phyloP scores from a whole-genome alignment of 371 early-diverging fungal genomes.

The Saksenaea vasiformis region DNA sequence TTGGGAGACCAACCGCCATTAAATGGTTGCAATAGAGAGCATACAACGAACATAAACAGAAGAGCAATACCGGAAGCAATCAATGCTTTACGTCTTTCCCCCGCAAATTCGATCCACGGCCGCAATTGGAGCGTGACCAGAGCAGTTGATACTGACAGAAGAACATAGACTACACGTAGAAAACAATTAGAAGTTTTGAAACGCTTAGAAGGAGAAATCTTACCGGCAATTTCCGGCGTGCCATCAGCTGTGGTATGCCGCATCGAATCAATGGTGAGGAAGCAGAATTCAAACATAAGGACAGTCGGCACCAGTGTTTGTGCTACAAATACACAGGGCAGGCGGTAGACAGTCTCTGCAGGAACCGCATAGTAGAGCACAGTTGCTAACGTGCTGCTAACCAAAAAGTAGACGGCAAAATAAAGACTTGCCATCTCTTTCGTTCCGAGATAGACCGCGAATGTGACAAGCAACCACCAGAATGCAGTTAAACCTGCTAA shows the following conservation, averaged over 20 bases:
- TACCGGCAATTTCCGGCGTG: conserved; percentile 58
- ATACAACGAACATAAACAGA: conserved; percentile 11
- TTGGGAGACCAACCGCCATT: conserved; percentile 44
- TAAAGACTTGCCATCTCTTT: conserved; percentile 43
- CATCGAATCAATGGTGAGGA: conserved; percentile 55
- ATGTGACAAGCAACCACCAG: conserved; percentile 49
- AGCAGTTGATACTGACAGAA: conserved; percentile 21
- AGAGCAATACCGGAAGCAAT: background rate
- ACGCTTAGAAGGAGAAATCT: background rate
- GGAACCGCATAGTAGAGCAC: conserved; percentile 32
- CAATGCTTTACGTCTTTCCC: conserved; percentile 9
- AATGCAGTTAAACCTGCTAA: conserved; percentile 47
- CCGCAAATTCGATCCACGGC: conserved; percentile 37
- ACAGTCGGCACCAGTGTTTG: conserved; percentile 46
- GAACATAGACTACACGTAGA: conserved; percentile 33
- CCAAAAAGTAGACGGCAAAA: conserved; percentile 42
- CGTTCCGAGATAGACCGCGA: conserved; percentile 27
- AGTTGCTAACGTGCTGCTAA: conserved; percentile 36
- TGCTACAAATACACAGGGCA: conserved; percentile 37
- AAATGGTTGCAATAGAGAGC: conserved; percentile 9
- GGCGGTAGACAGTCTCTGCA: conserved; percentile 17
- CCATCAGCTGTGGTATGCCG: conserved; percentile 61
- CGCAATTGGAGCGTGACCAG: conserved; percentile 26
- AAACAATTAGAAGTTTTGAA: background rate
- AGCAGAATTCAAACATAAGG: conserved; percentile 44